These are phyloP conservation scores for Fusarium brachygibbosum DNA, from an alignment of 2,329 filamentous ascomycete genomes.

Conservation along the genomic window DNA sequence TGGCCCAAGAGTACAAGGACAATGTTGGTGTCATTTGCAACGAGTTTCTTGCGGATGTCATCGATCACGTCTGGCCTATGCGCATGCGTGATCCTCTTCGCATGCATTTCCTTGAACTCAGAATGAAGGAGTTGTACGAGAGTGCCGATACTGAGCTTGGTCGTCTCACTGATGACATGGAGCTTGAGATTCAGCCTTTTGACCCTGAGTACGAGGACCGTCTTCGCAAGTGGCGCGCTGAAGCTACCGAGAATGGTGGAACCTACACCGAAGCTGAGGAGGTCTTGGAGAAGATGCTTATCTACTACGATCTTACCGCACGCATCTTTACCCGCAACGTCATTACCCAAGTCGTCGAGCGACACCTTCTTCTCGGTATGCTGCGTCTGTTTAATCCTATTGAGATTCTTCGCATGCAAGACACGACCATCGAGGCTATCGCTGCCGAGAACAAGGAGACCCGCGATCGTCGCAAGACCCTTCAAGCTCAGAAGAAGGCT, in stretches of 20 bases:
- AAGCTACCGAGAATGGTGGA: conserved; percentile 59
- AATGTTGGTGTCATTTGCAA: conserved; percentile 67
- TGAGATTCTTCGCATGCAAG: conserved; percentile 63
- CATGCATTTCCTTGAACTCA: conserved; percentile 62
- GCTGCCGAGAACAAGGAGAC: conserved; percentile 68
- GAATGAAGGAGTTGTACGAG: conserved; percentile 63
- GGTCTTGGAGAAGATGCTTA: conserved; percentile 68
- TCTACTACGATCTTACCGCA: conserved; percentile 67
- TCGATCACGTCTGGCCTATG: conserved; percentile 64
- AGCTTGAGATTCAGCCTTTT: conserved; percentile 66
- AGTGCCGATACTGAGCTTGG: conserved; percentile 62
- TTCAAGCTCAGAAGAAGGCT: conserved; percentile 63
- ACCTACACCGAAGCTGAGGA: conserved; percentile 66
- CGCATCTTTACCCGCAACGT: conserved; percentile 67
- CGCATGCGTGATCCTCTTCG: conserved; percentile 66
- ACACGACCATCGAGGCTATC: conserved; percentile 62
- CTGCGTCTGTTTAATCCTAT: conserved; percentile 66
- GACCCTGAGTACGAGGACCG: conserved; percentile 68
- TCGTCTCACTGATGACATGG: conserved; percentile 63
- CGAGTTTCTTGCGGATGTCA: conserved; percentile 66
- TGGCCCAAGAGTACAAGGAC: conserved; percentile 67
- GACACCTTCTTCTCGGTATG: conserved; percentile 66
- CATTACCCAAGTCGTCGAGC: conserved; percentile 66
- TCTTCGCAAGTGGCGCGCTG: conserved; percentile 61
- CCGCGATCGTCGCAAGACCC: conserved; percentile 61